phyloP scores from a whole-genome alignment of 495 filamentous ascomycete species.

The Podospora pseudocomata region DNA sequence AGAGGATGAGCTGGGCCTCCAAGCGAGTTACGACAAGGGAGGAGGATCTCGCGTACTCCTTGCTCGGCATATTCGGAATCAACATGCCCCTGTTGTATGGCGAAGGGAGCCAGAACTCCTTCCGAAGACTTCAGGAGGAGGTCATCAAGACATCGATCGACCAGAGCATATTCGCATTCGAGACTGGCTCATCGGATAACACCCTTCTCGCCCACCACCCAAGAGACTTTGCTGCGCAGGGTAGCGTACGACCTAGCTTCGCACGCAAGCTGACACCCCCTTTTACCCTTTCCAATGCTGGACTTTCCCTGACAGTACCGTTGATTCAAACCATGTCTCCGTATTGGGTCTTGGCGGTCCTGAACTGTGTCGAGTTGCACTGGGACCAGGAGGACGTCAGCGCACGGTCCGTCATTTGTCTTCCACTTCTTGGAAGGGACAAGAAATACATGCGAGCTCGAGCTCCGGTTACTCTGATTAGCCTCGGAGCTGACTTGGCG shows the following conservation, averaged over 20 bases:
- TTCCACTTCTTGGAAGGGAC: slow-evolving; percentile 29
- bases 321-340: slow-evolving; percentile 28
- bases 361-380: slow-evolving; percentile 28
- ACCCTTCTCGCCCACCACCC: slow-evolving; percentile 29
- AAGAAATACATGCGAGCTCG: slow-evolving; percentile 27
- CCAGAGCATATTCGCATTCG: slow-evolving; percentile 33
- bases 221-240: slow-evolving; percentile 10
- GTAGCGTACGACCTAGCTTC: slow-evolving; percentile 16
- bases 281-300: slow-evolving; percentile 30
- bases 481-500: slow-evolving; percentile 13
- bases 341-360: slow-evolving; percentile 28
- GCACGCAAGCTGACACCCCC: slow-evolving; percentile 20
- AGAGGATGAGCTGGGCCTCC: slow-evolving; percentile 34
- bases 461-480: slow-evolving; percentile 21
- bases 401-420: slow-evolving; percentile 16
- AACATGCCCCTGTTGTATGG: slow-evolving; percentile 37
- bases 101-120: slow-evolving; percentile 33
- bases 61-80: slow-evolving; percentile 35
- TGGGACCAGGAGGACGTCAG: slow-evolving; percentile 1
- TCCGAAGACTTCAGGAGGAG: slow-evolving; percentile 30
- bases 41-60: slow-evolving; percentile 38
- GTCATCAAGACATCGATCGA: slow-evolving; percentile 21
- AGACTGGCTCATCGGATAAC: neutral
- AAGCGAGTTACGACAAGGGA: slow-evolving; percentile 26
- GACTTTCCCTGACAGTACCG: slow-evolving; percentile 25